Percentiles rank a stretch among this genome's conserved stretches.
These are phyloP conservation scores for Arthrobotrys entomopaga DNA, from an alignment of 2,329 filamentous ascomycete species.

Conservation along the genomic window DNA sequence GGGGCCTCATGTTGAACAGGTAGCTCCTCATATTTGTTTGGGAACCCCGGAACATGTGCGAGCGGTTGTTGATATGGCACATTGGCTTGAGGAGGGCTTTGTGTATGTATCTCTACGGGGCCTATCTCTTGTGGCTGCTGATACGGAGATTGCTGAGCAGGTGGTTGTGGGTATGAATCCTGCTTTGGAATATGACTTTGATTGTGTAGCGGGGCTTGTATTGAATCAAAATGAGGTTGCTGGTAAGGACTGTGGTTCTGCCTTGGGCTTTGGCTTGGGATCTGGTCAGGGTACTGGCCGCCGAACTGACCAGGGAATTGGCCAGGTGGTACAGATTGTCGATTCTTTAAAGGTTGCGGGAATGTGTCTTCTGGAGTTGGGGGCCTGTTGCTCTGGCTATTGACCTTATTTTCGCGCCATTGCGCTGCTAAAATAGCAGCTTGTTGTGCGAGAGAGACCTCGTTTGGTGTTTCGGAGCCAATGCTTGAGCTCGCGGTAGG, in stretches of 20 bases:
- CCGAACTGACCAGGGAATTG: slow-evolving; percentile 14
- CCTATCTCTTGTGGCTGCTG: slow-evolving; percentile 16
- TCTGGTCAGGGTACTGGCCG: slow-evolving; percentile 2
- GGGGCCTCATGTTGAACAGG: slow-evolving; percentile 20
- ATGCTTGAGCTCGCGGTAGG: neutral
- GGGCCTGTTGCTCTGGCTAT: slow-evolving; percentile 4
- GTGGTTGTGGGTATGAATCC: slow-evolving; percentile 27
- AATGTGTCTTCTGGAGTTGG: slow-evolving; percentile 10
- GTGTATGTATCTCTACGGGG: slow-evolving; percentile 7
- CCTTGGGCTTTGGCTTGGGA: slow-evolving; percentile 13
- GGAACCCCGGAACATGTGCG: slow-evolving; percentile 30
- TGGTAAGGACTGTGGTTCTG: slow-evolving; percentile 33
- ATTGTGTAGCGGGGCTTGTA: slow-evolving; percentile 4
- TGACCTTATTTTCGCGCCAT: slow-evolving; percentile 27
- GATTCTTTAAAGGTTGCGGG: slow-evolving; percentile 22
- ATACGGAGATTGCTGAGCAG: neutral
- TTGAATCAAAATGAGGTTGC: slow-evolving; percentile 13
- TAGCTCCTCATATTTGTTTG: slow-evolving; percentile 24
- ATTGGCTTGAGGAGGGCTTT: slow-evolving; percentile 29
- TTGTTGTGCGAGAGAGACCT: slow-evolving; percentile 40
- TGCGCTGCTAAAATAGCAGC: slow-evolving; percentile 50
- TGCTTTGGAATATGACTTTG: slow-evolving; percentile 18
- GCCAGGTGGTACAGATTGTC: slow-evolving; percentile 31
- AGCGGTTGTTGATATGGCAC: slow-evolving; percentile 17
- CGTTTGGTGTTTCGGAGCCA: slow-evolving; percentile 31